Percentiles rank a stretch among this genome's conserved stretches.
phyloP scores from a whole-genome alignment of 23 red algal species.

The Gracilaria domingensis region DNA sequence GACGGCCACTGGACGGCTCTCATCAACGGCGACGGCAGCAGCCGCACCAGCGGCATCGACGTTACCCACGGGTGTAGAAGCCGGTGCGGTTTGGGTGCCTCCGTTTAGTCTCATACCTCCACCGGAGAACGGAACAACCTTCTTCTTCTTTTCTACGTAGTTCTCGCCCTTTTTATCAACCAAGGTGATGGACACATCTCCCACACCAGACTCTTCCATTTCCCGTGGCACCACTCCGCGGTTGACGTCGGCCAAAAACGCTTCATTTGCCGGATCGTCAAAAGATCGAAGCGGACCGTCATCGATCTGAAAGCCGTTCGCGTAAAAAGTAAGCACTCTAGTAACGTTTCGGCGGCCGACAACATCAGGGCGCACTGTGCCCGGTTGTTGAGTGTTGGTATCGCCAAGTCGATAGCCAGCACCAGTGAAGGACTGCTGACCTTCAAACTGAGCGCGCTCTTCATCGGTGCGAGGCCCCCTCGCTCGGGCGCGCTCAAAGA shows the following conservation, averaged over 20 bases:
- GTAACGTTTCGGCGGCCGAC: slow-evolving; percentile 76
- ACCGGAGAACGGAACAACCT: slow-evolving; percentile 84
- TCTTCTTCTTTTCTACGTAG: slow-evolving; percentile 77
- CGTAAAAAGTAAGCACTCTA: slow-evolving; percentile 87
- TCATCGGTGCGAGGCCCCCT: slow-evolving; percentile 61
- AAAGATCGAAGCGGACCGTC: slow-evolving; percentile 83
- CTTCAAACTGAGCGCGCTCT: slow-evolving; percentile 74
- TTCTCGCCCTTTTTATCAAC: slow-evolving; percentile 84
- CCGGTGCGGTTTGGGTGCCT: background rate
- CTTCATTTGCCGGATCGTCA: slow-evolving; percentile 89
- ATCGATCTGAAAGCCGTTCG: slow-evolving; percentile 92
- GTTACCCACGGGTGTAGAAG: background rate
- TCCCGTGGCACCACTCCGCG: slow-evolving; percentile 91
- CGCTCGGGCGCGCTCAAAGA: slow-evolving; percentile 85
- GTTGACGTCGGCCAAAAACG: slow-evolving; percentile 91
- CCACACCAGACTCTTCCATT: slow-evolving; percentile 89
- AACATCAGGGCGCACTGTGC: slow-evolving; percentile 50
- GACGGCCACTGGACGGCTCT: slow-evolving; percentile 61
- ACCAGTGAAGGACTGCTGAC: slow-evolving; percentile 74
- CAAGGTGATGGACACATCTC: slow-evolving; percentile 89
- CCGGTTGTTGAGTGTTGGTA: background rate
- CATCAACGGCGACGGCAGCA: slow-evolving; percentile 62
- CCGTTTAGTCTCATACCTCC: slow-evolving; percentile 79
- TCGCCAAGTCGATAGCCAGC: slow-evolving; percentile 93
- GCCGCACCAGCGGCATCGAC: slow-evolving; percentile 24